Evolutionary conservation across 2,329 filamentous ascomycete species (phyloP), one percentile per base, ranked within the genome.

Genomic region (Aspergillus sp.): DNA sequence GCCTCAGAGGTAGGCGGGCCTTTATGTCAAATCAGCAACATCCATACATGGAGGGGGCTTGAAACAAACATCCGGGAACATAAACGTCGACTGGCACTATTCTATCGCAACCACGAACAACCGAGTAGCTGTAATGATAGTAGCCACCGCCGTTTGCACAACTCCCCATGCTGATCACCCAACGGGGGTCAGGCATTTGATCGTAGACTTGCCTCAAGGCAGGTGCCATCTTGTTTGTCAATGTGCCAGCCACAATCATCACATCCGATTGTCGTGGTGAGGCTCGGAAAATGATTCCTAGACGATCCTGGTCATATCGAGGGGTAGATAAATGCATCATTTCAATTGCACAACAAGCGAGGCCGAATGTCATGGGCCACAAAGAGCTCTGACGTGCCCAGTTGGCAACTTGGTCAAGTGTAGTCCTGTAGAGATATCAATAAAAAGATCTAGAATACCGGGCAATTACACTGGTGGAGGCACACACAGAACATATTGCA

Each of bases 191-290:
- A 37, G 90, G 90, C 89, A 95, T 95, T 75, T 94, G 90, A 68
- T 95, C 90, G 73, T 95, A 95, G 49, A 94, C 85, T 71, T 93
- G 88, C 67, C 90, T 79, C 62, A 95, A 74, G 30, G 90, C 90
- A 2, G 90, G 88, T 1, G 88, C 89, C 90, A 95, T 95, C 76
- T 95, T 95, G 77, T 95, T 95, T 57, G 88, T 94, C 49, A 95
- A 79, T 28, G 90, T 95, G 47, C 90, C 90, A 27, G 90, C 89
- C 19, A 95, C 89, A 59, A 95, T 93, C 88, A 95, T 93, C 53
- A 94, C 85, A 68, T 95, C 89, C 48, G 88, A 87, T 69, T 94
- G 88, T 52, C 88, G 84, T 1, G 88, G 88, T 10, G 87, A 91
- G 46, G 88, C 88, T 56, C 88, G 84, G 79, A 93, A 94, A 65